Conservation (phyloP, 495 filamentous ascomycete genomes). For the Penicillium coffeae region DNA sequence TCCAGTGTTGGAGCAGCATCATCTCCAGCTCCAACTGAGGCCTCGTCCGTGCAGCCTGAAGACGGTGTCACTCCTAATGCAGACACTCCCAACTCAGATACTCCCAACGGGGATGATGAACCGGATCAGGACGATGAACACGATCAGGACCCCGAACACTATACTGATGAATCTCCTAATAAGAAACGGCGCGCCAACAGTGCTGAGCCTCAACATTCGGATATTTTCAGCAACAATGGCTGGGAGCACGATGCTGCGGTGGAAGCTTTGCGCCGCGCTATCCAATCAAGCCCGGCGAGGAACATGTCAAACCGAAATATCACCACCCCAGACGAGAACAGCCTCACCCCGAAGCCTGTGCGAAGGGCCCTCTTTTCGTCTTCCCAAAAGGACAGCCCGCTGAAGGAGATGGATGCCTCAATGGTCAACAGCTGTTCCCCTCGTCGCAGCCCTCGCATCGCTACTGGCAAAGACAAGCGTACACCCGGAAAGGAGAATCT, state of each 20-base stretch:
- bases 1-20: slow-evolving; percentile 30
- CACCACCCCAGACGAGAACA: slow-evolving; percentile 54
- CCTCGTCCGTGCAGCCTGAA: slow-evolving; percentile 38
- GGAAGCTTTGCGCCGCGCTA: slow-evolving; percentile 57
- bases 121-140: slow-evolving; percentile 9
- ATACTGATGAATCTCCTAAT: slow-evolving; percentile 18
- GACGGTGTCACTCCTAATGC: slow-evolving; percentile 34
- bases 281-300: slow-evolving; percentile 69
- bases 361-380: slow-evolving; percentile 75
- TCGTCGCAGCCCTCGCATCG: slow-evolving; percentile 44
- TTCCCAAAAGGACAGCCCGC: slow-evolving; percentile 51
- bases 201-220: slow-evolving; percentile 33
- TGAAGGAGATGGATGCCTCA: slow-evolving; percentile 57
- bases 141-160: slow-evolving; percentile 18
- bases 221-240: slow-evolving; percentile 24
- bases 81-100: too few species aligned
- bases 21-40: slow-evolving; percentile 41
- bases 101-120: slow-evolving; percentile 21
- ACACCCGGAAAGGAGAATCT: slow-evolving; percentile 49
- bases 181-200: slow-evolving; percentile 42
- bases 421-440: slow-evolving; percentile 49
- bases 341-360: slow-evolving; percentile 59
- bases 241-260: slow-evolving; percentile 53
- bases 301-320: slow-evolving; percentile 60
- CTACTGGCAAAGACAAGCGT: slow-evolving; percentile 31